Evolutionary conservation across 2,329 filamentous ascomycete genomes (phyloP).

Genomic region (Fusarium continuum): DNA sequence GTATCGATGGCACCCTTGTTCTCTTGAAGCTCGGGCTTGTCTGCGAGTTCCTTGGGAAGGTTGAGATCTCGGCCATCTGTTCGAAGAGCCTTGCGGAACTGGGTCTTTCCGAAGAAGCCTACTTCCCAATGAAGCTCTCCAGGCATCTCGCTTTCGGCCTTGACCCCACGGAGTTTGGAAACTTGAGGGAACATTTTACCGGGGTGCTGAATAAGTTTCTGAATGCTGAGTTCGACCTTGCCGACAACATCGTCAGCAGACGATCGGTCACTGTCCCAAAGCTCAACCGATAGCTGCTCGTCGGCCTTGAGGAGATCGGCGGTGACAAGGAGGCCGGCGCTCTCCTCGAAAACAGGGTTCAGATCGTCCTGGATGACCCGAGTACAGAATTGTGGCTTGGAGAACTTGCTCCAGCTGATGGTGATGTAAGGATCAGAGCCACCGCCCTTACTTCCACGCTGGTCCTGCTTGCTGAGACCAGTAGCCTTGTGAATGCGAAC

Average conservation of each 20-base stretch:
- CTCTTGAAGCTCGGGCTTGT: slow-evolving; percentile 82
- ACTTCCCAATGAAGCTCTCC: slow-evolving; percentile 96
- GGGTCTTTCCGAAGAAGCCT: slow-evolving; percentile 91
- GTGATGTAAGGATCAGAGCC: slow-evolving; percentile 97
- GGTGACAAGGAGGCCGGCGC: slow-evolving; percentile 84
- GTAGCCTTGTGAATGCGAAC: slow-evolving; percentile 89
- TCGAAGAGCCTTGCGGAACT: slow-evolving; percentile 83
- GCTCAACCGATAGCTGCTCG: slow-evolving; percentile 90
- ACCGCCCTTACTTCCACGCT: slow-evolving; percentile 80
- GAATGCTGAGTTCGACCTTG: slow-evolving; percentile 91
- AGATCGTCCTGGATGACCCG: slow-evolving; percentile 94
- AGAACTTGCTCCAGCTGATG: slow-evolving; percentile 93
- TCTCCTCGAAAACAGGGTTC: slow-evolving; percentile 93
- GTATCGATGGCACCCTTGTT: slow-evolving; percentile 80
- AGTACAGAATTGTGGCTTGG: slow-evolving; percentile 97
- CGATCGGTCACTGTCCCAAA: slow-evolving; percentile 95
- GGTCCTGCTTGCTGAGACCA: slow-evolving; percentile 91
- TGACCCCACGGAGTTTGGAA: slow-evolving; percentile 83
- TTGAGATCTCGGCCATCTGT: slow-evolving; percentile 87
- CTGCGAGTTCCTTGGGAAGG: slow-evolving; percentile 76
- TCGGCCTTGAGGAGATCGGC: slow-evolving; percentile 91
- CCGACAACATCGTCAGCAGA: slow-evolving; percentile 95
- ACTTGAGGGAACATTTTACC: slow-evolving; percentile 92
- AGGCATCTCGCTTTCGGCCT: slow-evolving; percentile 87
- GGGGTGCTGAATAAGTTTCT: slow-evolving; percentile 91